phyloP scores from a whole-genome alignment of 495 filamentous ascomycete genomes.

The Lasiosphaeria ovina region DNA sequence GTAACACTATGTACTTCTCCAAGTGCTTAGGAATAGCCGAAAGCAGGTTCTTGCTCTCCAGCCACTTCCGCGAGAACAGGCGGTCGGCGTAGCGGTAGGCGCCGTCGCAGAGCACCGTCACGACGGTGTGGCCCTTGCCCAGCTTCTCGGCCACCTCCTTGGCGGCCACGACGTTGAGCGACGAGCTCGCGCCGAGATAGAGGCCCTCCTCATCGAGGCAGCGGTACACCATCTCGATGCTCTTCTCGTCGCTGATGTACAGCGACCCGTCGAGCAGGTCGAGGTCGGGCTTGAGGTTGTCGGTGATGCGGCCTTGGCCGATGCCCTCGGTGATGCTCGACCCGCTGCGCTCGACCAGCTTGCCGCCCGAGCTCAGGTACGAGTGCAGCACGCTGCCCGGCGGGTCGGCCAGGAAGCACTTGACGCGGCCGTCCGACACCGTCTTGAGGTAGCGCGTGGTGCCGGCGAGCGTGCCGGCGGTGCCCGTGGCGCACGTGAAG shows the following conservation, averaged over 20 bases:
- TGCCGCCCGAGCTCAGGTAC: constrained; percentile 84
- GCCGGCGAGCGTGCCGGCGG: constrained; percentile 87
- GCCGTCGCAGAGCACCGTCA: constrained; percentile 91
- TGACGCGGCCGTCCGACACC: constrained; percentile 73
- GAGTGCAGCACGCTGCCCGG: constrained; percentile 89
- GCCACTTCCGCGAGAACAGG: constrained; percentile 86
- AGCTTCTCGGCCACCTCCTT: constrained; percentile 91
- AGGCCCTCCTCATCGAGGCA: constrained; percentile 95
- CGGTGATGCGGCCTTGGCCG: constrained; percentile 93
- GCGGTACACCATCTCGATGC: constrained; percentile 95
- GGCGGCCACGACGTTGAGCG: constrained; percentile 91
- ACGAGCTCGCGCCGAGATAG: constrained; percentile 90
- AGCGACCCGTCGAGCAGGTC: constrained; percentile 82
- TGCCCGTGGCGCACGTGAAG: constrained; percentile 94
- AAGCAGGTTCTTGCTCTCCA: constrained; percentile 78
- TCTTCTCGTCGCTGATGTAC: constrained; percentile 86
- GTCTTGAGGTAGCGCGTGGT: constrained; percentile 88
- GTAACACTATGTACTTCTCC: constrained; percentile 88
- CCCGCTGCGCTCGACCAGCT: constrained; percentile 74
- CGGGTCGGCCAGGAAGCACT: constrained; percentile 88
- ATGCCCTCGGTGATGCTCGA: constrained; percentile 96
- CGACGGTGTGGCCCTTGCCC: constrained; percentile 85
- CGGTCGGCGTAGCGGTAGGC: constrained; percentile 95
- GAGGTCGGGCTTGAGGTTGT: constrained; percentile 85
- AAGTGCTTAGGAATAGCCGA: constrained; percentile 80